phyloP scores from a whole-genome alignment of 1,284 basidiomycete genomes.

The Phylloporus sp. region DNA sequence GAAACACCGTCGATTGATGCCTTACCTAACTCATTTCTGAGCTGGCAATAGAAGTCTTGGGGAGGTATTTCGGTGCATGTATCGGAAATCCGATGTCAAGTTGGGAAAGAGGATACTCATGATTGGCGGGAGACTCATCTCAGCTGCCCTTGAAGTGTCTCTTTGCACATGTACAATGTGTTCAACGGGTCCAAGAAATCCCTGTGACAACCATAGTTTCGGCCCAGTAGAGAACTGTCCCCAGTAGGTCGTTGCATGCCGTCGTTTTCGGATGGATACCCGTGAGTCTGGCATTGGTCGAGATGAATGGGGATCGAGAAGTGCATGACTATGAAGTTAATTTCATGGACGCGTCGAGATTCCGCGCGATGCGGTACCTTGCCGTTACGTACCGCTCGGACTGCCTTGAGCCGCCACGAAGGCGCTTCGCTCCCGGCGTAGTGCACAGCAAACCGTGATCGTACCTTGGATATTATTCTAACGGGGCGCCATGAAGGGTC shows the following conservation, averaged over 20 bases:
- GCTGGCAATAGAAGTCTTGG: slow-evolving; percentile 8
- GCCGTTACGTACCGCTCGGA: slow-evolving; percentile 27
- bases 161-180: slow-evolving; percentile 1
- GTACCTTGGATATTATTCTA: neutral
- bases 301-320: slow-evolving; percentile 16
- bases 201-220: slow-evolving; percentile 10
- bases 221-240: neutral
- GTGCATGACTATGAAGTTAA: slow-evolving; percentile 20
- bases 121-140: neutral
- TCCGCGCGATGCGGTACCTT: slow-evolving; percentile 19
- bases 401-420: slow-evolving; percentile 16
- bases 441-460: neutral
- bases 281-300: slow-evolving; percentile 11
- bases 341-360: slow-evolving; percentile 18
- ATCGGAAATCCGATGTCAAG: slow-evolving; percentile 1
- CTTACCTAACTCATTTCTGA: slow-evolving; percentile 9
- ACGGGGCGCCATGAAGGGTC: neutral
- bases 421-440: slow-evolving; percentile 11
- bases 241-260: slow-evolving; percentile 2
- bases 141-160: neutral
- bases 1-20: slow-evolving; percentile 11
- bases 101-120: slow-evolving; percentile 16
- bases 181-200: slow-evolving; percentile 24
- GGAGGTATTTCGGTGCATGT: neutral
- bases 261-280: slow-evolving; percentile 13